Evolutionary conservation across 108 stramenopile genomes (phyloP), one percentile per base, ranked within the genome.

Genomic region (Seminavis robusta): DNA sequence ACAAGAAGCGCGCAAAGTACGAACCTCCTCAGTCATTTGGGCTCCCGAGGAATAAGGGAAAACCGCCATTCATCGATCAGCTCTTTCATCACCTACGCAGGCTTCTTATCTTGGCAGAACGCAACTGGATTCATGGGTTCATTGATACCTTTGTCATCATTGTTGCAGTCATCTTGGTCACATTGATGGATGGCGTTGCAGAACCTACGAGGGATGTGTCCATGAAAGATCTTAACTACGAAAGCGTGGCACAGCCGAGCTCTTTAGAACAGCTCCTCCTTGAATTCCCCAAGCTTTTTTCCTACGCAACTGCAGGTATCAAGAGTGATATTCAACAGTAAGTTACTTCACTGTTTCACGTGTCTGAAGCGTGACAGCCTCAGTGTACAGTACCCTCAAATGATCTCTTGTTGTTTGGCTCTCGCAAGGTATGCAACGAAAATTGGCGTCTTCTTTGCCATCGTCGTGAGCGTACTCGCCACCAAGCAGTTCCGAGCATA

Each of bases 381-480:
- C n/a, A n/a, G n/a, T n/a, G n/a, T n/a, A n/a, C n/a, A n/a, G n/a
- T n/a, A n/a, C n/a, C n/a, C n/a, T n/a, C n/a, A n/a, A n/a, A n/a
- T n/a, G n/a, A n/a, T n/a, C n/a, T n/a, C n/a, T n/a, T n/a, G n/a
- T n/a, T n/a, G n/a, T n/a, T n/a, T n/a, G n/a, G n/a, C n/a, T n/a
- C n/a, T n/a, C n/a, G n/a, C n/a, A 16, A 48, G 55, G 27, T 77
- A 54, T 60, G 43, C 67, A 39, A 29, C 69, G 44, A 67, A 64
- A 44, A 43, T 73, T 34, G 71, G 71, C 1, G 13, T 73, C 11
- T 61, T 77, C 37, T 32, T 63, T 1, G 44, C 42, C n/a, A 67
- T 77, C 26, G 29, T 77, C 27, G 17, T 79, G 30, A 69, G 69
- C 10, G 34, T 79, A 20, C 44, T 41, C 25, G 55, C 73, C 11